Base-by-base conservation (phyloP, 352 stramenopile genomes). In the Plasmopara halstedii region DNA sequence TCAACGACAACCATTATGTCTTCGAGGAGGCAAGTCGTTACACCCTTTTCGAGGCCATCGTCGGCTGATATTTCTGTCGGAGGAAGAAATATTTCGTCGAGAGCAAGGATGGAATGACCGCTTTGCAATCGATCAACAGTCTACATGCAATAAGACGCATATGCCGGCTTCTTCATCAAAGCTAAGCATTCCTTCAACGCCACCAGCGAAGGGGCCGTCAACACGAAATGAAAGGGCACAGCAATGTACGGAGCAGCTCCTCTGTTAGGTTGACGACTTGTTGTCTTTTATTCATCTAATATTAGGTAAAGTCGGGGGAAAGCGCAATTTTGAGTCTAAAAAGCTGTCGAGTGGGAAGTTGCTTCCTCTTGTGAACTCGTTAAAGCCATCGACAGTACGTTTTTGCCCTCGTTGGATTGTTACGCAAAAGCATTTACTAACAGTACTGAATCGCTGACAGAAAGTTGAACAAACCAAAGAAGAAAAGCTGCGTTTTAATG, bases 91-190 rank as follows among this genome's bases (percentile, higher is more conserved):
- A 18, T 64, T 72, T 39, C 62, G 76, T 25, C 75, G 73, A 21
- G 75, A 90, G 27, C 70, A 76, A 40, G 78, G 69, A 6, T 90
- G 75, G 75, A 85, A 90, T 31, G 72, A 83, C 46, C 75, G 75
- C 1, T 90, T 90, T 46, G 58, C 66, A 17, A 61, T 80, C 10
- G 65, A 85, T n/a, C 55, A 59, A 20, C 72, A 68, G 3, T 53
- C 54, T 11, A 74, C 74, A 29, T 67, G 64, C 5, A 84, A 73
- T 27, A 79, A 82, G 29, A 53, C 53, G 0, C 53, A 43, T 5
- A 62, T 59, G 6, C 39, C 62, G 3, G 47, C 64, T n/a, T 57
- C 58, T 23, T 55, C 44, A 7, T 47, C 50, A 0, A 66, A 50
- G 6, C 47, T 32, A 10, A 70, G 43, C 22, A 53, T 41, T 6